Base-by-base conservation (phyloP, 768 basidiomycete species). In the Mycena leptocephala region DNA sequence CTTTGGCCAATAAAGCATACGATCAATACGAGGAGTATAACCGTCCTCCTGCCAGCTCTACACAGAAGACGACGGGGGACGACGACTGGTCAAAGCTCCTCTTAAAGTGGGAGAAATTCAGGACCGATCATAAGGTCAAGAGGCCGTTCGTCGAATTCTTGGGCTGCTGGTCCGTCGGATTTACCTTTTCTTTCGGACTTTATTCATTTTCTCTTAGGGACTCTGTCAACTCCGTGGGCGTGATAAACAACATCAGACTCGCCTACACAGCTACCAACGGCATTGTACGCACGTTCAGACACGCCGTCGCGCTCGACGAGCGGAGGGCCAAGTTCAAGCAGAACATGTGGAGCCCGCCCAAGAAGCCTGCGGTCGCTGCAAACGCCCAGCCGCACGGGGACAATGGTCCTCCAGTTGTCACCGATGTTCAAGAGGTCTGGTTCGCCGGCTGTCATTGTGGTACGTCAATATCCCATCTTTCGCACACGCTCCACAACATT, bases 371-470 rank as follows among this genome's bases (percentile, higher is more conserved):
- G 48, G 46, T 39, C 59, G 28, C 48, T 39, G 70, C 56, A 14
- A 48, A 56, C 48, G 46, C 43, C 22, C 26, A 39, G 28, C 70
- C 26, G 46, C 41, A 72, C 20, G 39, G 51, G 51, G 37, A 28
- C 33, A 55, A 55, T 22, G 30, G 61, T 55, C 70, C 70, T 64
- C 64, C 48, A n/a, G 70, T 72, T 13, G n/a, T 10, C 28, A 72
- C 70, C 32, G 53, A 72, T 72, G 70, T 72, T 14, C 26, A 72
- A 28, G 62, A 72, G 53, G 70, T 72, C 37, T 72, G 70, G 70
- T 72, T 72, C 62, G 70, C 70, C 62, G 70, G 70, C 37, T 64
- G 70, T 51, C 70, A 72, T 56, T 72, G 70, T 64, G 70, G 70
- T 72, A 32, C 51, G 70, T 64, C 70, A 24, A 53, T 37, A n/a